phyloP scores from a whole-genome alignment of 306 rosid species.

The Aeschynomene evenia region DNA sequence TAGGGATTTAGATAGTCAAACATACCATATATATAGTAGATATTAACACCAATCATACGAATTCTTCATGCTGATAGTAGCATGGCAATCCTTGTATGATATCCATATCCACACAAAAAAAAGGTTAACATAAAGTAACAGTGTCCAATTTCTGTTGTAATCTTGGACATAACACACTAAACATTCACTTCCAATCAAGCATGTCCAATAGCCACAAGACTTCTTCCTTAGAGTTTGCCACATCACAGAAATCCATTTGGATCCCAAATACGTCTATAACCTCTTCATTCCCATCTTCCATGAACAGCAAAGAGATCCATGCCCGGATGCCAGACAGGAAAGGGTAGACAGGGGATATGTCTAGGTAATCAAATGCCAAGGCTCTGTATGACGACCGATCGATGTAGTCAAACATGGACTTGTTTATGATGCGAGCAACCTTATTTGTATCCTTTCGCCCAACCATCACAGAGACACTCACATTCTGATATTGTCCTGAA shows the following conservation, averaged over 20 bases:
- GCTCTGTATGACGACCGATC: constrained; percentile 76
- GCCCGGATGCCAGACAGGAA: constrained; percentile 76
- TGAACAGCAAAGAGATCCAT: constrained; percentile 91
- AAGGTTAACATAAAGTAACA: constrained; percentile 15
- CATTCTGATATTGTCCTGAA: constrained; percentile 58
- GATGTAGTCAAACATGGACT: constrained; percentile 71
- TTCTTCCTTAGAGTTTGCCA: constrained; percentile 85
- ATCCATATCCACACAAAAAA: constrained; percentile 6
- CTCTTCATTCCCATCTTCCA: constrained; percentile 68
- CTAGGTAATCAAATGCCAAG: constrained; percentile 83
- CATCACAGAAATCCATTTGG: constrained; percentile 93
- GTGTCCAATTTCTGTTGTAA: not conserved
- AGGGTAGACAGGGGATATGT: constrained; percentile 73
- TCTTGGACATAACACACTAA: constrained; percentile 16
- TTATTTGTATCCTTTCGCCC: constrained; percentile 75
- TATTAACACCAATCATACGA: constrained; percentile 3
- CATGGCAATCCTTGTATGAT: not conserved
- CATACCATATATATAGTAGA: not conserved
- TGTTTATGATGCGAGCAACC: constrained; percentile 72
- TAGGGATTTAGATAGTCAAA: constrained; percentile 23
- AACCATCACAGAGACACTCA: constrained; percentile 76
- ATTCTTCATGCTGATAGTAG: constrained; percentile 3
- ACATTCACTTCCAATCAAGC: constrained; percentile 90
- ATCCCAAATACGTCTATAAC: constrained; percentile 79
- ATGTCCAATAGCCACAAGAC: constrained; percentile 87